Conservation (phyloP, 2,329 filamentous ascomycete species). For the Epichloe scottii region DNA sequence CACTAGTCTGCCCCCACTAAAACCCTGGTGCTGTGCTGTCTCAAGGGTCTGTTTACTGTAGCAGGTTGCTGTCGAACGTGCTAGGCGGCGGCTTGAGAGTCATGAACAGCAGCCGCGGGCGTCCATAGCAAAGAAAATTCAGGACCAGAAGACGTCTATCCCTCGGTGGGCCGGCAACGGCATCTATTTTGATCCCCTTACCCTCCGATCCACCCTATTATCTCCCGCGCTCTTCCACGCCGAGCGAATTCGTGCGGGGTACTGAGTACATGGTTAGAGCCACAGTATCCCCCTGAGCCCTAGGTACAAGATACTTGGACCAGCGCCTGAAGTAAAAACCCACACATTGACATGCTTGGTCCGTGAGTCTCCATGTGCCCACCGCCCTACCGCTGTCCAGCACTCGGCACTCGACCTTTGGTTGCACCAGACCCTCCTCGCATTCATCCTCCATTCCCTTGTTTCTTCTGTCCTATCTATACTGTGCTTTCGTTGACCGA, state of each 20-base stretch:
- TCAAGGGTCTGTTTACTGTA: no score
- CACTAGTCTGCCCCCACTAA: no score
- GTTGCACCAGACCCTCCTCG: not conserved
- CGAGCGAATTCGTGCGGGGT: no score
- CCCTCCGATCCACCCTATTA: not conserved
- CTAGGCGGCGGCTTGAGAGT: not conserved
- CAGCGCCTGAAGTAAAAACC: no score
- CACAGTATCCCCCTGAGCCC: rapidly evolving
- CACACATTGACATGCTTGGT: no score
- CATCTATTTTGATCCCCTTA: not conserved
- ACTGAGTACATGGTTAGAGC: no score
- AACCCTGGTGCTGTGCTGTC: no score
- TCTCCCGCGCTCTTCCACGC: no score
- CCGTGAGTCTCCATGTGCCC: not conserved
- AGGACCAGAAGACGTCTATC: no score
- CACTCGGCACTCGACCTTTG: not conserved
- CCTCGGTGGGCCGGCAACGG: not conserved
- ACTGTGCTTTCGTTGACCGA: not conserved
- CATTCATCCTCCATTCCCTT: not conserved
- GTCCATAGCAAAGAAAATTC: no score
- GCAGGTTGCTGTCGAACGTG: not conserved
- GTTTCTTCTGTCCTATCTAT: not conserved
- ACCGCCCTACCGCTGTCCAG: not conserved
- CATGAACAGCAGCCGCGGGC: not conserved
- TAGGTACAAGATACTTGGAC: no score